Base-by-base conservation (phyloP, 352 stramenopile genomes). In the Pythium brachiatum region DNA sequence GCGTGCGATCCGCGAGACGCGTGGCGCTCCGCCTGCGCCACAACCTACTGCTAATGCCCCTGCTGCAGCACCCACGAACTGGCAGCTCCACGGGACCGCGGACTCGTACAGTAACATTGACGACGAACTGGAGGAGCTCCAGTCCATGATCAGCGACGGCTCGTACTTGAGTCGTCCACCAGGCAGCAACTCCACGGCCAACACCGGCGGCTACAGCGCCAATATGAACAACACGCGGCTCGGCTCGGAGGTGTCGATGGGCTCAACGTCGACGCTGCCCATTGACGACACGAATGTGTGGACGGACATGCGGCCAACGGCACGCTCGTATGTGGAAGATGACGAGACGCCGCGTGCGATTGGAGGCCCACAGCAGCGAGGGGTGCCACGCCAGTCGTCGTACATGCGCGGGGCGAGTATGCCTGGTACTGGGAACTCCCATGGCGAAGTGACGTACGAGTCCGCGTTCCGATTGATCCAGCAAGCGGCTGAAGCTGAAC, bases 391-490 rank as follows among this genome's bases (percentile, higher is more conserved):
- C 16, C 34, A 48, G 31, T 4, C 18, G 21, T 59, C 48, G 38
- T 53, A 59, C 59, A 55, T 61, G 60, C 60, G 60, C 11, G 26
- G 43, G 23, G 4, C 53, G 20, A 57, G 32, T n/a, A 26, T 57
- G 29, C 53, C 54, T 15, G 54, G 46, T n/a, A 23, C 26, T 7
- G 18, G 16, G 5, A 63, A 63, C 11, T 12, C 44, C 21, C 62
- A 58, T n/a, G 62, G 62, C 8, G 61, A 74, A 16, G 64, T 73
- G 32, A 73, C 75, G 48, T 80, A 80, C 54, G 72, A 83, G 52
- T 68, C 69, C 3, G 75, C 75, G 5, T 83, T 83, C 52, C 75
- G 75, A 6, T 58, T 83, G 36, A 77, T 83, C 27, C 72, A 83
- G 46, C 69, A 75, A 38, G 75, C 75, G n/a, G 72, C 70, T 16